Evolutionary conservation across 495 filamentous ascomycete species (phyloP), one percentile per base, ranked within the genome.

Genomic region (Tuber umbilicatum): DNA sequence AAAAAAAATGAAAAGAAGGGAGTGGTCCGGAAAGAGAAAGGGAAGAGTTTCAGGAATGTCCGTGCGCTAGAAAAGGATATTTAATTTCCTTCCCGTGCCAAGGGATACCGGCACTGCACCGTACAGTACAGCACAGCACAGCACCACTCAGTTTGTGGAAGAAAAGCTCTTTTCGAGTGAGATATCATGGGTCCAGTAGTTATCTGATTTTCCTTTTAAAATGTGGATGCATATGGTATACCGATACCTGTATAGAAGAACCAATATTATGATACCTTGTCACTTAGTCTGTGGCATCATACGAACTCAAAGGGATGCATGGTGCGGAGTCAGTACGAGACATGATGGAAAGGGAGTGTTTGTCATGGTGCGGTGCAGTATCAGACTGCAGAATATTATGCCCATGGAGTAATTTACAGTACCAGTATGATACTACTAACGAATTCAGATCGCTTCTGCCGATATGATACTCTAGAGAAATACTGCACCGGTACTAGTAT

Each of bases 71-170:
- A 4, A 17, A 64, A 64, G 55, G 55, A 64, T 17, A 64, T 35
- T 64, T 64, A 64, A 64, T 64, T 64, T 64, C 55, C 55, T 31
- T 64, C 55, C 55, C 55, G 55, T 35, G 55, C 55, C 55, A 35
- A 60, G 27, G 55, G 55, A 35, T 64, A 64, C 55, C 14, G n/a
- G n/a, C 0, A n/a, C n/a, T 7, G 45, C 5, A 47, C 19, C 2
- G 45, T 47, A 47, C 21, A 47, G 19, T 47, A 21, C 2, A 12
- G 50, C 5, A 60, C 23, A 10, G 23, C 23, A 60, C 50, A 14
- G 39, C 39, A 40, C 9, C 39, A 5, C n/a, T 27, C 9, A 27
- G n/a, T 5, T 60, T 60, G n/a, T 35, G 27, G 50, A 55, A 55
- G 27, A 7, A 27, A 55, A 55, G 6, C 27, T 14, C 27, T 14